Evolutionary conservation across 148 eudicot genomes (phyloP).

Genomic region (Limonium bicolor): DNA sequence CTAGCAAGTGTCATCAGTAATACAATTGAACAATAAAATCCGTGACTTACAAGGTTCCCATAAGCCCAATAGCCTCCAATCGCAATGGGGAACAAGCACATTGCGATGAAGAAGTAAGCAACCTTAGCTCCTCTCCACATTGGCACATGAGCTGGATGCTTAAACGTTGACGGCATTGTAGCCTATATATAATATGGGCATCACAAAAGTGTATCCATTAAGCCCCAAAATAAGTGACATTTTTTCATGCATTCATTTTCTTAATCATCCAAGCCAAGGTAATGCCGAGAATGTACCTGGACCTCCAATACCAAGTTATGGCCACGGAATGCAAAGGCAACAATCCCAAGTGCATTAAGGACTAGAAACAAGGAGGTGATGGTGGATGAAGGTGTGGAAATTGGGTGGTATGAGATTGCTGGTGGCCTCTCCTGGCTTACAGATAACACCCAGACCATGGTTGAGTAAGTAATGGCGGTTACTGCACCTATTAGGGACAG

Average conservation of each 20-base stretch:
- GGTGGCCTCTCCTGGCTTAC: conserved; percentile 79
- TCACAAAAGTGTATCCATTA: too few species aligned
- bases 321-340: conserved; percentile 94
- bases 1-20: too few species aligned
- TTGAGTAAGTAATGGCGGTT: conserved; percentile 85
- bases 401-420: conserved; percentile 51
- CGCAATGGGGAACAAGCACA: conserved; percentile 89
- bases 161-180: conserved; percentile 97
- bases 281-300: conserved; percentile 51
- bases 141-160: conserved; percentile 97
- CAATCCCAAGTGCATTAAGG: conserved; percentile 85
- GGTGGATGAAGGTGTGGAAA: conserved; percentile 45
- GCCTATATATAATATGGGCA: too few species aligned
- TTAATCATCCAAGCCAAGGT: not conserved
- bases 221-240: not conserved
- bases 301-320: conserved; percentile 88
- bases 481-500: conserved; percentile 93
- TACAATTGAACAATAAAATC: not conserved
- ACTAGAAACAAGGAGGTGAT: conserved; percentile 65
- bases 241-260: not conserved
- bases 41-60: conserved; percentile 72
- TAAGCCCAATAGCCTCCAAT: conserved; percentile 99
- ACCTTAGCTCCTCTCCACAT: conserved; percentile 99
- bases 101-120: conserved; percentile 81
- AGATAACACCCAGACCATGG: conserved; percentile 93